Base-by-base conservation (phyloP, 1,284 basidiomycete species). In the Cutaneotrichosporon cavernicola region DNA sequence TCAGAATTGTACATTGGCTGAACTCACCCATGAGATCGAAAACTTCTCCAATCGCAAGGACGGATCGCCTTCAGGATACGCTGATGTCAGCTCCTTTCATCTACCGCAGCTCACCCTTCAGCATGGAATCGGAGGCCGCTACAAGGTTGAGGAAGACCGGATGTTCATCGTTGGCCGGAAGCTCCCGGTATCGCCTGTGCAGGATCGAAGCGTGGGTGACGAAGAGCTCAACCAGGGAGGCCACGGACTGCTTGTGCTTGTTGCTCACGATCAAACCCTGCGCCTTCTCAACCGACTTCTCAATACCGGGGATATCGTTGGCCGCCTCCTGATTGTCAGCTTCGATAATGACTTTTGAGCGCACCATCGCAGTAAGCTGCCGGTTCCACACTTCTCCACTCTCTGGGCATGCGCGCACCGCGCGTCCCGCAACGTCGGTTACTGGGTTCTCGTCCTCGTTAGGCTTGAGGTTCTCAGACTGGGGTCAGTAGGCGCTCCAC, bases 1-100 rank as follows among this genome's bases (percentile, higher is more conserved):
- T 59, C 36, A 68, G 58, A 5, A 10, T 32, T 18, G 2, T 5
- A 43, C 31, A 14, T 6, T 7, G 1, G 30, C n/a, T 52, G 7
- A 22, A 83, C 89, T 69, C 74, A 93, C 92, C 64, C 91, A 82
- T 56, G 86, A 84, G 38, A 88, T 83, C 21, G 92, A 82, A 74
- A 88, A 91, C 72, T 90, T 92, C 75, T 97, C 93, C 40, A 97
- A 79, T 46, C 89, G 85, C 60, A 91, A 82, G 31, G 87, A 81
- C 4, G 85, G 76, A 71, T 88, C 87, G 7, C 86, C 86, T 7
- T 77, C 69, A 49, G 80, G 76, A 32, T 77, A 78, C 13, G 81
- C 83, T 84, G 67, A 1, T 11, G 32, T 53, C 26, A 65, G 11
- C 18, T 55, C 32, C 5, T 9, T 36, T 21, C 34, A 8, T 26